phyloP scores from a whole-genome alignment of 306 rosid genomes.

The Citrullus mucosospermus region DNA sequence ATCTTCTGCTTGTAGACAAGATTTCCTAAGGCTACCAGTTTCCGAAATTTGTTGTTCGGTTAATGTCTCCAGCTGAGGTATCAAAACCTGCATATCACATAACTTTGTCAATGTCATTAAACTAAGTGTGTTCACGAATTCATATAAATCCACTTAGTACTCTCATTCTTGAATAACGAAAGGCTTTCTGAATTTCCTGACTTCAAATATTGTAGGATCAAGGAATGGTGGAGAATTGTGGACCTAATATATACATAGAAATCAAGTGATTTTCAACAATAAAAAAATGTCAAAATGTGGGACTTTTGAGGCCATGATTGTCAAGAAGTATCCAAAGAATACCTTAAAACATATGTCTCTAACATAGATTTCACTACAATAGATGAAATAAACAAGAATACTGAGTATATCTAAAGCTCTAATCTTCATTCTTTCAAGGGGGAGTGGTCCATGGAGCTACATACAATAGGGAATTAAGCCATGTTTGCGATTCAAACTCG shows the following conservation, averaged over 20 bases:
- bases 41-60: slow-evolving; percentile 47
- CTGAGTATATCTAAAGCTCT: background rate
- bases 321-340: background rate
- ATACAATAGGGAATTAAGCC: background rate
- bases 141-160: background rate
- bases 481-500: background rate
- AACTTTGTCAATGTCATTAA: slow-evolving; percentile 3
- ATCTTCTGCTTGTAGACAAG: slow-evolving; percentile 93
- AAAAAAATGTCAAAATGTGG: background rate
- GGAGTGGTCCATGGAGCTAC: background rate
- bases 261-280: background rate
- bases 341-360: background rate
- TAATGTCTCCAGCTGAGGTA: slow-evolving; percentile 50
- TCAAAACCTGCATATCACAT: slow-evolving; percentile 48
- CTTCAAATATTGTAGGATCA: background rate
- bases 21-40: slow-evolving; percentile 42
- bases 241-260: background rate
- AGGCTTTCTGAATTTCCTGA: background rate
- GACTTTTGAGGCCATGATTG: background rate
- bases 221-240: background rate
- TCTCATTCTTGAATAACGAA: background rate
- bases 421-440: background rate
- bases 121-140: background rate
- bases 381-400: background rate
- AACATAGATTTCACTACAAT: background rate